Evolutionary conservation across 164 flowering plant species (phyloP).

Genomic region (Houttuynia cordata): DNA sequence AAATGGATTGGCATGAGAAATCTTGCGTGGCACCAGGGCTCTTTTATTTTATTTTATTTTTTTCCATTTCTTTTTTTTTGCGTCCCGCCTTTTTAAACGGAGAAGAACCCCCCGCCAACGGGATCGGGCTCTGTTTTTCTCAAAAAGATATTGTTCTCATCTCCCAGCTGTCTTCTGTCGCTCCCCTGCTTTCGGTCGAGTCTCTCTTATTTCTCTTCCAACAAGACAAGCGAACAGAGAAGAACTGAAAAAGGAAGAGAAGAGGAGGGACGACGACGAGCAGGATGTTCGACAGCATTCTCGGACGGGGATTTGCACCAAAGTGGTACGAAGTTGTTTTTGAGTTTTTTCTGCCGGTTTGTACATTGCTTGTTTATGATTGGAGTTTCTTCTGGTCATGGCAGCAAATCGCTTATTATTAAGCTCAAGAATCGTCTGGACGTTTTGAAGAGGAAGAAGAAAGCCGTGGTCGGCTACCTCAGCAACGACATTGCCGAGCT

Average conservation of each 20-base stretch:
- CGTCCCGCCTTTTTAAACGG: too few species aligned
- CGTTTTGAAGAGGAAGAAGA: conserved; percentile 57
- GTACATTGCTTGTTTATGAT: not conserved
- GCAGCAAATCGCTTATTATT: conserved; percentile 74
- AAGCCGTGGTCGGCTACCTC: conserved; percentile 60
- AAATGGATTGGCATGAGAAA: too few species aligned
- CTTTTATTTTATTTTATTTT: too few species aligned
- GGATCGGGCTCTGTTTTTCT: too few species aligned
- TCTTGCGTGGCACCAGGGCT: too few species aligned
- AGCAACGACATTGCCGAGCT: conserved; percentile 84
- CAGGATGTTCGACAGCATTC: conserved; percentile 69
- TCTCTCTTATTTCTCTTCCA: not conserved
- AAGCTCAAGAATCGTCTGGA: conserved; percentile 48
- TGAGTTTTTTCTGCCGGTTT: not conserved
- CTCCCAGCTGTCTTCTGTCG: not conserved
- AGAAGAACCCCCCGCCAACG: too few species aligned
- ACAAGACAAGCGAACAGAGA: not conserved
- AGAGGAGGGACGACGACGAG: not conserved
- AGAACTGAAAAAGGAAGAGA: not conserved
- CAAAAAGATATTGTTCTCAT: too few species aligned
- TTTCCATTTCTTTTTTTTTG: too few species aligned
- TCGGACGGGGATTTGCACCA: conserved; percentile 58
- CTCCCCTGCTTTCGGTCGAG: not conserved
- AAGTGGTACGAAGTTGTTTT: conserved; percentile 43
- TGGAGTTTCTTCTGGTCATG: conserved; percentile 3